Conservation (phyloP, 176 grass and related monocot species). For the Aegilops bicornis region DNA sequence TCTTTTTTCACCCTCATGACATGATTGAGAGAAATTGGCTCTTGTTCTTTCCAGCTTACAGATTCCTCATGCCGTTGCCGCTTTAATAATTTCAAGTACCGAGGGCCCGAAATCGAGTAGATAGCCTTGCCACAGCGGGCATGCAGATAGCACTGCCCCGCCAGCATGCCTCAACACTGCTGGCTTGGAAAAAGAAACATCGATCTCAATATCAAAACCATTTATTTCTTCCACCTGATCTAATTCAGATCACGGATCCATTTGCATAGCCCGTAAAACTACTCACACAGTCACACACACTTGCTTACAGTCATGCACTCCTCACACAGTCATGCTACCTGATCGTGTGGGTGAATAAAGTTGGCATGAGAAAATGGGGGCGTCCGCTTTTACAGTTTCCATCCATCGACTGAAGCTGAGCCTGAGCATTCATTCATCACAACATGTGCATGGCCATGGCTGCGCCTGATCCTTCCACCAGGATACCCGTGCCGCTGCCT, state of each 20-base stretch:
- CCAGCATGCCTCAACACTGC: background rate
- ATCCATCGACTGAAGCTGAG: constrained; percentile 33
- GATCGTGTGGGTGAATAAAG: constrained; percentile 12
- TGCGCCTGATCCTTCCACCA: constrained; percentile 39
- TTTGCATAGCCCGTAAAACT: background rate
- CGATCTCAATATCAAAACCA: background rate
- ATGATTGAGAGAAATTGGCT: constrained; percentile 43
- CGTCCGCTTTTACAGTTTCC: constrained; percentile 27
- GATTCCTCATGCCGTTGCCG: constrained; percentile 36
- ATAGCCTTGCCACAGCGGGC: constrained; percentile 19
- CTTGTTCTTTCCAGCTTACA: constrained; percentile 48
- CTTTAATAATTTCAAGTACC: constrained; percentile 49
- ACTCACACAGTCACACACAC: no score
- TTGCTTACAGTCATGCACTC: no score
- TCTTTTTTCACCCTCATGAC: constrained; percentile 15
- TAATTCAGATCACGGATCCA: background rate
- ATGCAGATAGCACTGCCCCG: background rate
- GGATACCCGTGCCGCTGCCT: constrained; percentile 31
- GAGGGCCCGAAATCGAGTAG: constrained; percentile 28
- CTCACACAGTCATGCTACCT: no score
- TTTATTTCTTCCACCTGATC: background rate
- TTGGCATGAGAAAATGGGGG: constrained; percentile 6
- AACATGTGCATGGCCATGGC: constrained; percentile 25
- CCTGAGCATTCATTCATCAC: constrained; percentile 41
- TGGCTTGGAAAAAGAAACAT: background rate